A percentile compares a stretch with the other conserved stretches of the same genome.
Conservation (phyloP, 257 asterid genomes). For the Salvia miltiorrhiza region DNA sequence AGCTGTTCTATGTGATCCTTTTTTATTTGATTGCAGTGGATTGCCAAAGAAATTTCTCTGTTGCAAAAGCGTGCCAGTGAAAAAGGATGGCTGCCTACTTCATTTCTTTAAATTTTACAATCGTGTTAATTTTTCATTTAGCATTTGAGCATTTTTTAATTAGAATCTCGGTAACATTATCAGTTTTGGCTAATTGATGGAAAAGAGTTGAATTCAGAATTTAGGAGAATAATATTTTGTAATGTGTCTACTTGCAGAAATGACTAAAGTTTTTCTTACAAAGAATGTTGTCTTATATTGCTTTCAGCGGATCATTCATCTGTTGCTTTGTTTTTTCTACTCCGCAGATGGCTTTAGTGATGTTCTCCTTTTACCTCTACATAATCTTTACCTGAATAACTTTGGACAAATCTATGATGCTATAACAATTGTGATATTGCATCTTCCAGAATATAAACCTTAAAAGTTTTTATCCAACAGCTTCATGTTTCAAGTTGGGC, state of each 20-base stretch:
- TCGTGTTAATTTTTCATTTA: background rate
- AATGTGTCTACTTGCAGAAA: background rate
- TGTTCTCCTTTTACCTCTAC: background rate
- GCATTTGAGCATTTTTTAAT: background rate
- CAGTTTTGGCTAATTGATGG: background rate
- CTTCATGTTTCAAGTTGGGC: background rate
- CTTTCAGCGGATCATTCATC: background rate
- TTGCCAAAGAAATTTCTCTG: conserved; percentile 51
- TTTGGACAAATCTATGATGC: background rate
- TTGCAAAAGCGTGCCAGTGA: conserved; percentile 70
- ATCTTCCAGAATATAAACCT: background rate
- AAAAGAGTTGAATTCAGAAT: background rate
- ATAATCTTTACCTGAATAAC: background rate
- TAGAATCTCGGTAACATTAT: conserved; percentile 8
- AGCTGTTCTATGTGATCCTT: conserved; percentile 10
- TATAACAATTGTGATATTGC: background rate
- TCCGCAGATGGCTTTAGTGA: background rate
- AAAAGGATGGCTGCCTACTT: conserved; percentile 60
- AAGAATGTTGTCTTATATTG: background rate
- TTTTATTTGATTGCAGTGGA: conserved; percentile 58
- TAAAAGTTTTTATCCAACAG: background rate
- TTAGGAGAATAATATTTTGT: background rate
- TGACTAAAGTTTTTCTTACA: background rate
- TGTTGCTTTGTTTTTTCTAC: background rate
- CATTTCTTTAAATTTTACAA: background rate